Conservation (phyloP, 306 rosid species). For the Dalbergia cochinchinensis region DNA sequence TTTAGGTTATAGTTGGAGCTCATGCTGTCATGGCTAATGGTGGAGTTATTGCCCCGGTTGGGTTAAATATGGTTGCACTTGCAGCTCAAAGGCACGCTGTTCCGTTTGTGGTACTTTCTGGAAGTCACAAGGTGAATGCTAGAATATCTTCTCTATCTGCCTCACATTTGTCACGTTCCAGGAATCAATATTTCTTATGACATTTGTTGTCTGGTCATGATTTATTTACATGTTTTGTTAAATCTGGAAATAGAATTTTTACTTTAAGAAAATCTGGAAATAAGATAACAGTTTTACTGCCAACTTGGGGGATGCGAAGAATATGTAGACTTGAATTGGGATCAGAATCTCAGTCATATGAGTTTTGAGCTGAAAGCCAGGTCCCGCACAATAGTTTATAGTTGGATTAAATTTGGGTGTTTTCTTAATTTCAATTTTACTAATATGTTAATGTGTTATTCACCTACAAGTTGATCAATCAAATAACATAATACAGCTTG, state of each 20-base stretch:
- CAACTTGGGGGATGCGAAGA: neutral
- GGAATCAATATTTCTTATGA: constrained; percentile 16
- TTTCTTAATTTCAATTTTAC: neutral
- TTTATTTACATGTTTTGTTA: constrained; percentile 18
- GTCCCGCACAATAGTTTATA: neutral
- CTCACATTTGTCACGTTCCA: constrained; percentile 25
- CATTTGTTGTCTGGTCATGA: constrained; percentile 4
- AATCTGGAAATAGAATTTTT: constrained; percentile 25
- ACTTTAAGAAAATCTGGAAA: neutral
- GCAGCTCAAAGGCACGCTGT: constrained; percentile 98
- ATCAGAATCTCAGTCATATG: neutral
- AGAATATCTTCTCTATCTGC: constrained; percentile 24
- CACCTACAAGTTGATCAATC: constrained; percentile 10
- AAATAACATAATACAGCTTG: constrained; percentile 17
- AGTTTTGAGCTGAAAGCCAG: neutral
- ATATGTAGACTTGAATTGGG: constrained; percentile 2
- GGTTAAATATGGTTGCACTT: constrained; percentile 97
- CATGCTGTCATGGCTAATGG: constrained; percentile 99
- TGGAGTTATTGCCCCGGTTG: constrained; percentile 93
- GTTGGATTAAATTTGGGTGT: neutral
- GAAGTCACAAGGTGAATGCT: constrained; percentile 92
- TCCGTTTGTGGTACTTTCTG: constrained; percentile 97
- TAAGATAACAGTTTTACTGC: constrained; percentile 8
- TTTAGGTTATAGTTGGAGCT: constrained; percentile 97
- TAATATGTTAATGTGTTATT: neutral